A percentile compares a stretch with the other conserved stretches of the same genome.
These are phyloP conservation scores for Talaromyces piceae DNA, from an alignment of 2,329 filamentous ascomycete species.

Conservation along the genomic window DNA sequence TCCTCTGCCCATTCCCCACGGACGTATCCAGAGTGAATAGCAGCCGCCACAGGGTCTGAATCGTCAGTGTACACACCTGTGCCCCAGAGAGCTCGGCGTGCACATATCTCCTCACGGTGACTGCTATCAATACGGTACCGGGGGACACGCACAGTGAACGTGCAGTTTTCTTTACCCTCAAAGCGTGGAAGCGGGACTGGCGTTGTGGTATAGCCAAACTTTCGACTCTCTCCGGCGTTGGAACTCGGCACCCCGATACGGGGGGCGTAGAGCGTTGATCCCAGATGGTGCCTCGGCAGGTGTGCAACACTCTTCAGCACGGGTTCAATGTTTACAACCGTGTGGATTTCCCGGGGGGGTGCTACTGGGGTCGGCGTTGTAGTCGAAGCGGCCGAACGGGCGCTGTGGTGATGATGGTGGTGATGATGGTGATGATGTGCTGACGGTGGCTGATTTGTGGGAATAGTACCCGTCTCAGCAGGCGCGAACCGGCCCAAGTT, in stretches of 20 bases:
- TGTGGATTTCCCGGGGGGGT: constrained; percentile 52
- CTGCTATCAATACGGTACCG: constrained; percentile 63
- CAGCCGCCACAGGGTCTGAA: constrained; percentile 84
- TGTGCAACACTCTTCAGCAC: constrained; percentile 66
- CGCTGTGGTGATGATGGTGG: constrained; percentile 38
- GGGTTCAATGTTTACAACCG: constrained; percentile 59
- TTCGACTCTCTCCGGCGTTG: constrained; percentile 41
- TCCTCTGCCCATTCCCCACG: constrained; percentile 79
- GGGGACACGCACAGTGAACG: constrained; percentile 79
- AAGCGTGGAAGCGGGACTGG: constrained; percentile 72
- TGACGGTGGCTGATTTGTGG: constrained; percentile 11
- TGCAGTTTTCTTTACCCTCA: constrained; percentile 76
- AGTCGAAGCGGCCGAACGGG: constrained; percentile 18
- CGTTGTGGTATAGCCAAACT: constrained; percentile 51
- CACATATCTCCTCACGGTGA: constrained; percentile 75
- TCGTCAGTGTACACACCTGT: constrained; percentile 94
- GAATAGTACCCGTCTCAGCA: constrained; percentile 16
- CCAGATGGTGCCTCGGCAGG: constrained; percentile 70
- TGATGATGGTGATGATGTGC: constrained; percentile 37
- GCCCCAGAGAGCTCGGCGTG: constrained; percentile 77
- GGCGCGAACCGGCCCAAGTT: constrained; percentile 25
- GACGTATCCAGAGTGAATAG: constrained; percentile 90
- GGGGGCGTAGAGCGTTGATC: constrained; percentile 73
- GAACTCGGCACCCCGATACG: constrained; percentile 46
- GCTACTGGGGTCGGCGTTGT: constrained; percentile 17